Conservation (phyloP, 2,329 filamentous ascomycete genomes). For the Phialophora expanda region DNA sequence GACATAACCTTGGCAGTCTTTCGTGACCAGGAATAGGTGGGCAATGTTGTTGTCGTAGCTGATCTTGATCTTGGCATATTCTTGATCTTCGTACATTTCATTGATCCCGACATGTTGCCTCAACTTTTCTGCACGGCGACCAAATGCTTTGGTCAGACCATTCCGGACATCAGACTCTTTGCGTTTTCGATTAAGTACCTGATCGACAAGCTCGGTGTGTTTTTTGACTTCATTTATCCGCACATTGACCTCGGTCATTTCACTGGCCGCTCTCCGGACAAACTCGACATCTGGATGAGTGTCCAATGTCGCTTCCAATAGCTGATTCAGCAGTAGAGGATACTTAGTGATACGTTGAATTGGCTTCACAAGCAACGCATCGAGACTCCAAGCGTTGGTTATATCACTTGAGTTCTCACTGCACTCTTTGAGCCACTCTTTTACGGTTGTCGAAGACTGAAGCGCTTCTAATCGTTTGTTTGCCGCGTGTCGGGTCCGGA, state of each 20-base stretch:
- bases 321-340: slow-evolving; percentile 78
- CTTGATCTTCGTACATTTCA: slow-evolving; percentile 75
- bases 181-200: slow-evolving; percentile 80
- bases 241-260: slow-evolving; percentile 65
- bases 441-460: slow-evolving; percentile 64
- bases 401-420: slow-evolving; percentile 90
- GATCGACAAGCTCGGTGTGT: slow-evolving; percentile 87
- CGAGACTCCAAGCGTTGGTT: slow-evolving; percentile 91
- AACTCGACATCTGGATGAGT: slow-evolving; percentile 81
- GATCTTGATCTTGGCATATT: slow-evolving; percentile 80
- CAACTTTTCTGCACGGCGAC: slow-evolving; percentile 84
- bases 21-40: slow-evolving; percentile 85
- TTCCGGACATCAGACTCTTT: slow-evolving; percentile 86
- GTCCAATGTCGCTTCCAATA: slow-evolving; percentile 77
- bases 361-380: slow-evolving; percentile 95
- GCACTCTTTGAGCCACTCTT: slow-evolving; percentile 89
- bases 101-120: slow-evolving; percentile 71
- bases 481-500: slow-evolving; percentile 68
- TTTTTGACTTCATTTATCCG: slow-evolving; percentile 94
- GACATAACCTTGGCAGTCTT: slow-evolving; percentile 92
- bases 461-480: slow-evolving; percentile 64
- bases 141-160: slow-evolving; percentile 87
- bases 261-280: slow-evolving; percentile 74
- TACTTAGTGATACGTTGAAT: slow-evolving; percentile 95
- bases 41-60: slow-evolving; percentile 92